Conservation (phyloP, 345 rosid genomes). For the Sonneratia caseolaris region DNA sequence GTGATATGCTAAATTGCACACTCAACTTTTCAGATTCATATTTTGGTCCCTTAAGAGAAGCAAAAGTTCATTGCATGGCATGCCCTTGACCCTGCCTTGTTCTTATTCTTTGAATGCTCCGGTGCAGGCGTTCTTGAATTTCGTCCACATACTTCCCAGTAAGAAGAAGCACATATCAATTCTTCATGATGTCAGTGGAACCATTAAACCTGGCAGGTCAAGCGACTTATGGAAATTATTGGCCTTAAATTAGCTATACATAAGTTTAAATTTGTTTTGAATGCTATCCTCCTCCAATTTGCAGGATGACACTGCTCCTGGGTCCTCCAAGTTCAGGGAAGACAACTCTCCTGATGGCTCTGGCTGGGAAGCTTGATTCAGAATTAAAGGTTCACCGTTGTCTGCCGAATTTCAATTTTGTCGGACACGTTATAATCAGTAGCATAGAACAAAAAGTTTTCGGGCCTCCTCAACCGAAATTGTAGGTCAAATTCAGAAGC, state of each 20-base stretch:
- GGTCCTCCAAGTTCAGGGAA: conserved; percentile 7
- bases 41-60: neutral
- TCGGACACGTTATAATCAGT: neutral
- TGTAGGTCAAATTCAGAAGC: no score
- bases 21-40: neutral
- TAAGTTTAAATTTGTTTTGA: no score
- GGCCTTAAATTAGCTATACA: neutral
- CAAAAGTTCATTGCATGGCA: neutral
- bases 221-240: neutral
- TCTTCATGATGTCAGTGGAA: conserved; percentile 30
- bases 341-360: conserved; percentile 4
- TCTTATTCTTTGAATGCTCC: neutral
- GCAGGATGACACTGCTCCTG: conserved; percentile 22
- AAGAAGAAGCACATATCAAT: conserved; percentile 25
- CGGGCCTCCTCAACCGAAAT: no score
- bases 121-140: conserved; percentile 15
- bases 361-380: conserved; percentile 7
- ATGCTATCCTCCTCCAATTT: neutral
- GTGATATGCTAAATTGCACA: no score
- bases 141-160: conserved; percentile 15
- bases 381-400: neutral
- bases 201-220: conserved; percentile 35
- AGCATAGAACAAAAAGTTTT: neutral
- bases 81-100: neutral
- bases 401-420: neutral